These are phyloP conservation scores for Dendrobium nobile DNA, from an alignment of 106 monocot genomes.

Conservation along the genomic window DNA sequence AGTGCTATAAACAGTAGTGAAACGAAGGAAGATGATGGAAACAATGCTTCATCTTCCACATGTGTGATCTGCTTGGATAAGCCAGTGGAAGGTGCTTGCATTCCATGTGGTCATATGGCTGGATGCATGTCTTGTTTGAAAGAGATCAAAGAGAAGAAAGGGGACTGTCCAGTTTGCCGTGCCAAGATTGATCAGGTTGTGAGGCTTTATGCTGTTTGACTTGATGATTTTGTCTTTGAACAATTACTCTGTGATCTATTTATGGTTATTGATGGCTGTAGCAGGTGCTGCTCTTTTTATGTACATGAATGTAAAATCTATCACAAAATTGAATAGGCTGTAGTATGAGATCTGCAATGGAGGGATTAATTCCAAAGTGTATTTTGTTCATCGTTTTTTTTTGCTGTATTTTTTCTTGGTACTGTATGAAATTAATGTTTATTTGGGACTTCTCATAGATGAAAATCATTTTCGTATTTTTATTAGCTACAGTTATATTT, in stretches of 20 bases:
- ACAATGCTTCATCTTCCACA: conserved; percentile 3
- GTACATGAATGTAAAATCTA: not conserved
- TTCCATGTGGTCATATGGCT: conserved; percentile 93
- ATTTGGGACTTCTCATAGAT: no score
- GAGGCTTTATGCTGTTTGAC: conserved; percentile 70
- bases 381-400: no score
- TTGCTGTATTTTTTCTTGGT: no score
- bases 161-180: conserved; percentile 92
- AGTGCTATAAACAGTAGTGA: not conserved
- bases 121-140: conserved; percentile 86
- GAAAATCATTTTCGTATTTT: no score
- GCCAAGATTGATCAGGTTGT: conserved; percentile 64
- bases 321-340: not conserved
- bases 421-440: no score
- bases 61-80: conserved; percentile 89
- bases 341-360: not conserved
- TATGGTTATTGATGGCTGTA: no score
- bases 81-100: conserved; percentile 67
- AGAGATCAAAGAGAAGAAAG: conserved; percentile 69
- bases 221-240: not conserved
- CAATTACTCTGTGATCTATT: not conserved
- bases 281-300: not conserved
- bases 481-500: no score
- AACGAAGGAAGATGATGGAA: conserved; percentile 11
- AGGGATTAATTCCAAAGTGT: no score